A percentile compares a stretch with the other conserved stretches of the same genome.
phyloP scores from a whole-genome alignment of 495 filamentous ascomycete species.

The Podospora tetraspora region DNA sequence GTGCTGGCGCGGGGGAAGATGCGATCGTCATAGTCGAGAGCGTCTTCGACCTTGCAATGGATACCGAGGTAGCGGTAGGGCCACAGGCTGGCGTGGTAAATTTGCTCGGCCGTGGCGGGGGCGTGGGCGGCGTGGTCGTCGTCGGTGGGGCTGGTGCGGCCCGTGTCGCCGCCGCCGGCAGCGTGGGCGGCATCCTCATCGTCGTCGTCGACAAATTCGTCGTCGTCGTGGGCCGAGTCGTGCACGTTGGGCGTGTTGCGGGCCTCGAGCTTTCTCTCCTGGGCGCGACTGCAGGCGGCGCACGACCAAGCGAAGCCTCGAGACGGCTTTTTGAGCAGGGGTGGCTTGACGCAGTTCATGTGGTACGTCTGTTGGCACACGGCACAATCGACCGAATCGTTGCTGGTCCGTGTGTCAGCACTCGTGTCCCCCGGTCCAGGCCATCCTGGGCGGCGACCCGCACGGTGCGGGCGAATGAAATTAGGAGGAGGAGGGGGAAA shows the following conservation, averaged over 20 bases:
- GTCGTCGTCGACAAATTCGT: conserved; percentile 56
- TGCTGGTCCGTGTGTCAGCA: conserved; percentile 48
- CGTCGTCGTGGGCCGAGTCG: conserved; percentile 31
- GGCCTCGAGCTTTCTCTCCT: conserved; percentile 87
- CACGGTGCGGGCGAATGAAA: conserved; percentile 9
- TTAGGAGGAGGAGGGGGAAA: conserved; percentile 4
- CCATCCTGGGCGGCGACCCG: conserved; percentile 1
- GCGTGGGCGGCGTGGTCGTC: conserved; percentile 52
- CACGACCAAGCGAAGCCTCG: conserved; percentile 98
- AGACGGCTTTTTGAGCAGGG: conserved; percentile 90
- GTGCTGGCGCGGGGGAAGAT: conserved; percentile 96
- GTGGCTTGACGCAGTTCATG: conserved; percentile 95
- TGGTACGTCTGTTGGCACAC: conserved; percentile 94
- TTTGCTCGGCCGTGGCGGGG: conserved; percentile 81
- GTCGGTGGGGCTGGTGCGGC: conserved; percentile 53
- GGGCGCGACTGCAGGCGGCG: conserved; percentile 87
- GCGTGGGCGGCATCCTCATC: conserved; percentile 85
- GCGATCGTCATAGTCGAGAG: conserved; percentile 93
- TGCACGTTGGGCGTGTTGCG: conserved; percentile 69
- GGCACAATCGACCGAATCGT: conserved; percentile 95
- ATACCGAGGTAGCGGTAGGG: conserved; percentile 94
- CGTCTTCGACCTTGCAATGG: conserved; percentile 94
- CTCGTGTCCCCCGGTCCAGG: conserved; percentile 8
- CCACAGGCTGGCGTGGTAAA: conserved; percentile 88
- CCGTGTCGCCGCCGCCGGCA: conserved; percentile 58